A percentile compares a stretch with the other conserved stretches of the same genome.
phyloP scores from a whole-genome alignment of 2,329 filamentous ascomycete genomes.

The Penicillium paneum region DNA sequence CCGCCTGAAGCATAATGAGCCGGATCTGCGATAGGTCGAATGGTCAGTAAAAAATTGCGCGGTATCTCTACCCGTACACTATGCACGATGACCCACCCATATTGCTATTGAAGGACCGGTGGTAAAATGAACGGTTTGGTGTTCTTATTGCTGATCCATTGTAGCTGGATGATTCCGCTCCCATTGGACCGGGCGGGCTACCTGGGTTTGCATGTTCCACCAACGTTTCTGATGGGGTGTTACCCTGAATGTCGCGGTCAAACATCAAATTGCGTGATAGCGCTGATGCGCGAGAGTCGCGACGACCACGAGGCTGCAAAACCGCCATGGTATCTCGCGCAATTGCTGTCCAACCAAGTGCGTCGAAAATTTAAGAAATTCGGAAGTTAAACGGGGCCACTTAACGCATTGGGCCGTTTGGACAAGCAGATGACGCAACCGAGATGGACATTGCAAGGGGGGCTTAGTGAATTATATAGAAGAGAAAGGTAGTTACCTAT shows the following conservation, averaged over 20 bases:
- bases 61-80: background rate
- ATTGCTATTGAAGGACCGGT: conserved; percentile 44
- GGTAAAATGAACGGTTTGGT: conserved; percentile 45
- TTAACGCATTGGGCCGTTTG: conserved; percentile 18
- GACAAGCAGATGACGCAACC: conserved; percentile 21
- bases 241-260: conserved; percentile 20
- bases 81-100: conserved; percentile 31
- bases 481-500: background rate
- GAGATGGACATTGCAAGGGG: background rate
- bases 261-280: conserved; percentile 24
- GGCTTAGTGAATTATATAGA: background rate
- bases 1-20: conserved; percentile 69
- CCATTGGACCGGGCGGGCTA: conserved; percentile 26
- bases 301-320: conserved; percentile 29
- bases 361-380: background rate
- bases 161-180: conserved; percentile 29
- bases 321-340: conserved; percentile 27
- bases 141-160: conserved; percentile 38
- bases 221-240: conserved; percentile 18
- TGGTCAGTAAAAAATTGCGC: conserved; percentile 22
- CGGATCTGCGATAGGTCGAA: conserved; percentile 58
- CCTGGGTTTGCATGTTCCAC: conserved; percentile 31
- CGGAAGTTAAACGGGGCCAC: conserved; percentile 17
- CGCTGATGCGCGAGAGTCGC: conserved; percentile 29
- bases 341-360: conserved; percentile 4